Percentiles rank a stretch among this genome's conserved stretches.
Evolutionary conservation across 768 basidiomycete genomes (phyloP).

Genomic region (Pisolithus sp.): DNA sequence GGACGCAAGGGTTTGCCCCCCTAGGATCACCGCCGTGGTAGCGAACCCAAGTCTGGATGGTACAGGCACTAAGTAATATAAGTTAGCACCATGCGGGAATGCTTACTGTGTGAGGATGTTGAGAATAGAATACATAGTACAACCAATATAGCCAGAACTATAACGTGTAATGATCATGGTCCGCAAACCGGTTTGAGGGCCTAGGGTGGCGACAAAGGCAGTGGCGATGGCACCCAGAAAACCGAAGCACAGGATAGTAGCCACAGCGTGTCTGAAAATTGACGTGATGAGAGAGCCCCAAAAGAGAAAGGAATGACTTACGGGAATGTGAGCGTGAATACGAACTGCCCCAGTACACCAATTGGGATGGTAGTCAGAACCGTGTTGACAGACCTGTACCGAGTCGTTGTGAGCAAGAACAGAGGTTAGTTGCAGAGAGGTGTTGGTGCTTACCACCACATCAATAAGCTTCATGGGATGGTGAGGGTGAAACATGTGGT

Average conservation of each 20-base stretch:
- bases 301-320: slow-evolving; percentile 16
- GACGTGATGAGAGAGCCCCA: neutral
- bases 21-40: slow-evolving; percentile 43
- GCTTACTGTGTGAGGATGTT: slow-evolving; percentile 46
- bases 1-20: slow-evolving; percentile 45
- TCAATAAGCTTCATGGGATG: slow-evolving; percentile 28
- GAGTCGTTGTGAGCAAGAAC: neutral
- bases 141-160: slow-evolving; percentile 44
- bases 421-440: neutral
- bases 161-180: slow-evolving; percentile 49
- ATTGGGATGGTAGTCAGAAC: slow-evolving; percentile 45
- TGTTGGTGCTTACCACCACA: slow-evolving; percentile 36
- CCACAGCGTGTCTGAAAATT: slow-evolving; percentile 34
- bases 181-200: slow-evolving; percentile 46
- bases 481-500: neutral
- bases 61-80: neutral
- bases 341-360: slow-evolving; percentile 42
- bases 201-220: slow-evolving; percentile 48
- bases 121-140: slow-evolving; percentile 43
- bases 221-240: slow-evolving; percentile 36
- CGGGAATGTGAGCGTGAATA: slow-evolving; percentile 43
- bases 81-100: neutral
- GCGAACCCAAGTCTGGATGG: slow-evolving; percentile 41
- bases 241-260: slow-evolving; percentile 40
- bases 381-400: slow-evolving; percentile 40